These are phyloP conservation scores for Pseudozyma flocculosa DNA, from an alignment of 1,284 basidiomycete genomes.

Conservation along the genomic window DNA sequence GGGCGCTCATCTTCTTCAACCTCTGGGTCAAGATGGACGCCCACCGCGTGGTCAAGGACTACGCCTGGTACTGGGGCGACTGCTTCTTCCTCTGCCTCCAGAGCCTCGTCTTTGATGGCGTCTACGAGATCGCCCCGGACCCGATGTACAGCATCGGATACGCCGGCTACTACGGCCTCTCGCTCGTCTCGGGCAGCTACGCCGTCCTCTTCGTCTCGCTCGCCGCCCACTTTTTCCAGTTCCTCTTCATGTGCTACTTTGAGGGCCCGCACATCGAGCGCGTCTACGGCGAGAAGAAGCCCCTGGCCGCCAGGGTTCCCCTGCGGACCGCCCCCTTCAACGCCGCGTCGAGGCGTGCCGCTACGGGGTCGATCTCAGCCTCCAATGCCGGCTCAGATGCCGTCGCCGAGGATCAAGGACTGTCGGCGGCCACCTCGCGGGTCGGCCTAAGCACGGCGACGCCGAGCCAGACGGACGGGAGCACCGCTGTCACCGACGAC, in stretches of 20 bases:
- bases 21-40: slow-evolving; percentile 98
- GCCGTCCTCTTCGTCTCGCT: slow-evolving; percentile 88
- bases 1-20: slow-evolving; percentile 87
- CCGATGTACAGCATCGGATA: slow-evolving; percentile 87
- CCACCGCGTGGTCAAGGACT: slow-evolving; percentile 86
- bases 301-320: slow-evolving; percentile 27
- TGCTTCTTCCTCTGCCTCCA: slow-evolving; percentile 78
- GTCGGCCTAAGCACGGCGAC: slow-evolving; percentile 12
- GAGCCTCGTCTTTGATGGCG: slow-evolving; percentile 92
- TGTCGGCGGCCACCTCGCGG: too few relatives aligned
- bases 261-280: slow-evolving; percentile 81
- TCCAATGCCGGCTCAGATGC: background rate
- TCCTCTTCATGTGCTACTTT: slow-evolving; percentile 92
- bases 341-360: slow-evolving; percentile 38
- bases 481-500: slow-evolving; percentile 26
- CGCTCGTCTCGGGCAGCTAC: slow-evolving; percentile 81
- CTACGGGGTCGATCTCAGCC: slow-evolving; percentile 1
- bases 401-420: background rate
- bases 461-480: slow-evolving; percentile 33
- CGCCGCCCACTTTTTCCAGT: slow-evolving; percentile 88
- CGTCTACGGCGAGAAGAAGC: slow-evolving; percentile 51
- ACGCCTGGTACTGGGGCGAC: slow-evolving; percentile 90
- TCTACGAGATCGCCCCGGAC: slow-evolving; percentile 85
- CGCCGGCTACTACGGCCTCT: slow-evolving; percentile 83
- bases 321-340: slow-evolving; percentile 37